phyloP scores from a whole-genome alignment of 2,329 filamentous ascomycete species.

The Epichloe coenophiala region DNA sequence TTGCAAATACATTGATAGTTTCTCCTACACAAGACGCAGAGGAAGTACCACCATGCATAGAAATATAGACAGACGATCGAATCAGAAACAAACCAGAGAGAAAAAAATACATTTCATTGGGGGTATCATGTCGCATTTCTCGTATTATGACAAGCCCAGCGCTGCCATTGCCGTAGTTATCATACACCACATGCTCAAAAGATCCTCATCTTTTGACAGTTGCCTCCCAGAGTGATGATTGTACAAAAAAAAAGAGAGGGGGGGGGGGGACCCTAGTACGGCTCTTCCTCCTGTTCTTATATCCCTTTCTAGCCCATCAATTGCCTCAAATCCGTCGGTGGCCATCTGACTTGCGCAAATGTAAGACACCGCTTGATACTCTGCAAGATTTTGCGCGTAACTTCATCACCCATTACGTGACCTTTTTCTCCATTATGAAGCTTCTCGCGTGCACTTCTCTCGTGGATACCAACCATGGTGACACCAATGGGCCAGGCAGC shows the following conservation, averaged over 20 bases:
- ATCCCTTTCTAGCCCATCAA: constrained; percentile 56
- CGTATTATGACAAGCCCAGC: not conserved
- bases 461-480: constrained; percentile 99
- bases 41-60: not conserved
- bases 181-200: not conserved
- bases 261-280: too few relatives aligned
- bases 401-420: constrained; percentile 94
- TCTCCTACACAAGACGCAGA: not conserved
- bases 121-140: not conserved
- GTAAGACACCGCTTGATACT: constrained; percentile 95
- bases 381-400: constrained; percentile 88
- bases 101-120: not conserved
- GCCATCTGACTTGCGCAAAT: constrained; percentile 94
- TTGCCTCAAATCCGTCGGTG: constrained; percentile 80
- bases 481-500: constrained; percentile 98
- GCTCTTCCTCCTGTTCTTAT: not conserved
- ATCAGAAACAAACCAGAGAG: not conserved
- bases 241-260: too few relatives aligned
- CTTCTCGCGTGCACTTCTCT: constrained; percentile 89
- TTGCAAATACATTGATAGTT: too few relatives aligned
- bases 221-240: too few relatives aligned
- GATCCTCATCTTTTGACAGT: not conserved
- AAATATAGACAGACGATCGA: not conserved
- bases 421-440: constrained; percentile 77
- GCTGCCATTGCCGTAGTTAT: not conserved